Conservation (phyloP, 2,329 filamentous ascomycete genomes). For the Blastomyces silverae region DNA sequence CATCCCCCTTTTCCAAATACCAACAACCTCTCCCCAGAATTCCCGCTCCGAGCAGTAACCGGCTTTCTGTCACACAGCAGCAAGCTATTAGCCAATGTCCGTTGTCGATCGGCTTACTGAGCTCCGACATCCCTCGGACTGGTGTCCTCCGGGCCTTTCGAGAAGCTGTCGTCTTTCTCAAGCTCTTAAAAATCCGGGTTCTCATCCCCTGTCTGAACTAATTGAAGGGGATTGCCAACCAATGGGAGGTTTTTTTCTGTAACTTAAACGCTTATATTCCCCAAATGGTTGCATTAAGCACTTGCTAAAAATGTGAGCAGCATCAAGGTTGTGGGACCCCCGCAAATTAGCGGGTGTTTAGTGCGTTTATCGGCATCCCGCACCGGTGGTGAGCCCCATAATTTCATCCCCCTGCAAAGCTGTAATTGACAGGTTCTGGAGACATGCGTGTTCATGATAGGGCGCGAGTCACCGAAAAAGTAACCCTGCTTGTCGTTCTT, state of each 20-base stretch:
- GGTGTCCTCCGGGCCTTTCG: background rate
- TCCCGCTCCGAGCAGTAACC: background rate
- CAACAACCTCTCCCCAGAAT: background rate
- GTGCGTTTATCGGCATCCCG: background rate
- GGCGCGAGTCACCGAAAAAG: background rate
- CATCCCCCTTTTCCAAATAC: background rate
- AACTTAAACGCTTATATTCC: background rate
- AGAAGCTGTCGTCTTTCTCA: background rate
- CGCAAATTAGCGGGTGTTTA: background rate
- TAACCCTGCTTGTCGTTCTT: background rate
- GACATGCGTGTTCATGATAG: background rate
- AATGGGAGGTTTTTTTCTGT: background rate
- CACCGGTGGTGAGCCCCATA: background rate
- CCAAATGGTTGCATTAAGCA: constrained; percentile 1
- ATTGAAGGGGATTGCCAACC: background rate
- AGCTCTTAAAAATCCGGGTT: background rate
- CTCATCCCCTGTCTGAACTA: background rate
- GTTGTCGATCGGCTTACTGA: background rate
- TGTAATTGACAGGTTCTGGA: background rate
- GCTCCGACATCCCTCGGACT: background rate
- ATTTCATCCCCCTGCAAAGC: background rate
- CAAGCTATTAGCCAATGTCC: background rate
- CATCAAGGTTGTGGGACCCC: background rate
- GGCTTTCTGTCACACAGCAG: background rate
- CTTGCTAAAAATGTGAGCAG: background rate